Evolutionary conservation across 2,329 filamentous ascomycete genomes (phyloP).

Genomic region (Cylindrodendrum hubeiense): DNA sequence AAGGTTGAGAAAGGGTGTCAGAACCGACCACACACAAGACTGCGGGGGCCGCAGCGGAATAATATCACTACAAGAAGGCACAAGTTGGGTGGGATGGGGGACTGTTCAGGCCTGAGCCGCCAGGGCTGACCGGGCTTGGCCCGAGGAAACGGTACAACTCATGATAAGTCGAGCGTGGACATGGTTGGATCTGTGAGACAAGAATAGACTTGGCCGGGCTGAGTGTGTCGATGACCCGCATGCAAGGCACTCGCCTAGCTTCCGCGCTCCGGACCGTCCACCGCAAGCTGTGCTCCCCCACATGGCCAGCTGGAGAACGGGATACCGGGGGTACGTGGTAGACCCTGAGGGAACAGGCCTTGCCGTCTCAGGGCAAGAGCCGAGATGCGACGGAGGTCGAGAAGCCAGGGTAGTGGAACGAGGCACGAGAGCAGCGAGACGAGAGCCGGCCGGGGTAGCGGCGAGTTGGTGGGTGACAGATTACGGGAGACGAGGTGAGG

Average conservation of each 20-base stretch:
- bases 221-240: conserved; percentile 17
- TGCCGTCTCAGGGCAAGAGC: neutral
- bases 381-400: conserved; percentile 1
- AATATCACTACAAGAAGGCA: conserved; percentile 7
- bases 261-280: neutral
- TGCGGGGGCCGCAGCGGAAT: conserved; percentile 10
- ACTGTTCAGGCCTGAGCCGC: conserved; percentile 12
- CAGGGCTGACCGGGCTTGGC: conserved; percentile 17
- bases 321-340: neutral
- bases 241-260: conserved; percentile 19
- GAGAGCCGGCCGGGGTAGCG: neutral
- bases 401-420: neutral
- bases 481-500: neutral
- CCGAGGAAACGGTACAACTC: conserved; percentile 16
- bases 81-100: conserved; percentile 11
- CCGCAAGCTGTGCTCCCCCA: conserved; percentile 7
- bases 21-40: conserved; percentile 5
- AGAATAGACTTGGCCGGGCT: conserved; percentile 25
- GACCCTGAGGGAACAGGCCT: conserved; percentile 16
- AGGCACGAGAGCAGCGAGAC: neutral
- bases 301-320: neutral
- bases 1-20: conserved; percentile 3
- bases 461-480: neutral
- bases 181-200: conserved; percentile 17
- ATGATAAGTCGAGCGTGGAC: conserved; percentile 6